These are phyloP conservation scores for Imleria badia DNA, from an alignment of 768 basidiomycete genomes.

Conservation along the genomic window DNA sequence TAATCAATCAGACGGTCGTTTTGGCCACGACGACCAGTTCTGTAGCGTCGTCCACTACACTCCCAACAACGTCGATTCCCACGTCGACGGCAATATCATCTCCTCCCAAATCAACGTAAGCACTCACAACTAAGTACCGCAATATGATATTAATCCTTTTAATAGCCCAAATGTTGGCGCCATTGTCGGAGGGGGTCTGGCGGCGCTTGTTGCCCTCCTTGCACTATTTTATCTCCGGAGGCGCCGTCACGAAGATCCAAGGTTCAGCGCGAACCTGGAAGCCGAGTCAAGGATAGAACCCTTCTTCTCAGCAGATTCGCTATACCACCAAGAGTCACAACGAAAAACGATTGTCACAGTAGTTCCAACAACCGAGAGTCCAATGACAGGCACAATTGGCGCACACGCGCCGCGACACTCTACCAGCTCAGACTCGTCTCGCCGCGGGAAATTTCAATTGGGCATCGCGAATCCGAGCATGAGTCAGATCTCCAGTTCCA, in stretches of 20 bases:
- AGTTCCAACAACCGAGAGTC: background rate
- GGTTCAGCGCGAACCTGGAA: background rate
- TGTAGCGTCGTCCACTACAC: background rate
- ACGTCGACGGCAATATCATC: background rate
- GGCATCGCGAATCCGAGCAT: background rate
- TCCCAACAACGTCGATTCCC: background rate
- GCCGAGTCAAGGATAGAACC: slow-evolving; percentile 2
- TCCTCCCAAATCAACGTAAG: background rate
- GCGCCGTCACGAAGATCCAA: background rate
- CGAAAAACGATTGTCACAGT: background rate
- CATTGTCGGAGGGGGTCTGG: slow-evolving; percentile 13
- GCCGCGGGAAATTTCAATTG: background rate
- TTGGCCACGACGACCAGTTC: background rate
- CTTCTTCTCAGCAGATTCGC: background rate
- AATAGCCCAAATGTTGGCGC: slow-evolving; percentile 6
- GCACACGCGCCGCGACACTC: background rate
- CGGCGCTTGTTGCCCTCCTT: slow-evolving; percentile 3
- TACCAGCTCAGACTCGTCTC: background rate
- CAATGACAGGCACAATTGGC: background rate
- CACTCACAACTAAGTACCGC: no score
- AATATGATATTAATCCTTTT: background rate
- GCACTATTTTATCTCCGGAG: slow-evolving; percentile 2
- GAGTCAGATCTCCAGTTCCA: background rate
- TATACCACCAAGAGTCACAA: background rate
- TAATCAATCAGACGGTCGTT: slow-evolving; percentile 17